Evolutionary conservation across 2,329 filamentous ascomycete genomes (phyloP).

Genomic region (Fusarium praegraminearum): DNA sequence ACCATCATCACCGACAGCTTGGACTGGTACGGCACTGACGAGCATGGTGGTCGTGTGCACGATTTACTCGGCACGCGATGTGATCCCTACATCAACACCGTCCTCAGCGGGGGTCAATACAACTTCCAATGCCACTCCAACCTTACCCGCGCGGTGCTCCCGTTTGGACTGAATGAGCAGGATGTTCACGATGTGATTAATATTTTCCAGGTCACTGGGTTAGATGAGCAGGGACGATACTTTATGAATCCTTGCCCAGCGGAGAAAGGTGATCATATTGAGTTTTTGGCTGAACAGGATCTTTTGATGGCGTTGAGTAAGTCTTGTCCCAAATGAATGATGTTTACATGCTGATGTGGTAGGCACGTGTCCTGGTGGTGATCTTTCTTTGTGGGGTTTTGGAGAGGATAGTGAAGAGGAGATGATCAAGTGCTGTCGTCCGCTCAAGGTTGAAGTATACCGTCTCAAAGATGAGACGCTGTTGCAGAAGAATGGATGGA

Average conservation of each 20-base stretch:
- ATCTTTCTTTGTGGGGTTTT: slow-evolving; percentile 86
- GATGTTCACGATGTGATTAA: slow-evolving; percentile 90
- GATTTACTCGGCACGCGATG: slow-evolving; percentile 86
- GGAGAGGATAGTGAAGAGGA: slow-evolving; percentile 74
- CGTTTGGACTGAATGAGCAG: slow-evolving; percentile 74
- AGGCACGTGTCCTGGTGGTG: slow-evolving; percentile 82
- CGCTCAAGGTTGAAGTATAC: slow-evolving; percentile 80
- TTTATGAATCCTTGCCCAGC: slow-evolving; percentile 78
- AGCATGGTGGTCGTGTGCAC: slow-evolving; percentile 76
- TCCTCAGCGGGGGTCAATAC: slow-evolving; percentile 77
- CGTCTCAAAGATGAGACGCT: slow-evolving; percentile 66
- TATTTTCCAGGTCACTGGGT: slow-evolving; percentile 84
- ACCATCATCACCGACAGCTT: slow-evolving; percentile 79
- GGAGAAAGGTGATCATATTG: slow-evolving; percentile 69
- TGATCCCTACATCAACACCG: slow-evolving; percentile 84
- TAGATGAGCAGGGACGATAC: slow-evolving; percentile 78
- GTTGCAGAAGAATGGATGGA: slow-evolving; percentile 70
- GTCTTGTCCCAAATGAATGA: slow-evolving; percentile 17
- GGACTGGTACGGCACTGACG: slow-evolving; percentile 68
- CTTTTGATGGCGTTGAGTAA: slow-evolving; percentile 70
- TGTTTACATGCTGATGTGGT: slow-evolving; percentile 11
- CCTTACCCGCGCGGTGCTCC: slow-evolving; percentile 76
- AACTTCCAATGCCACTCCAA: slow-evolving; percentile 90
- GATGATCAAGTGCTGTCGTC: slow-evolving; percentile 77
- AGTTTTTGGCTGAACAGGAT: slow-evolving; percentile 85